Evolutionary conservation across 768 basidiomycete genomes (phyloP), one percentile per base, ranked within the genome.

Genomic region (Termitomyces sp.): DNA sequence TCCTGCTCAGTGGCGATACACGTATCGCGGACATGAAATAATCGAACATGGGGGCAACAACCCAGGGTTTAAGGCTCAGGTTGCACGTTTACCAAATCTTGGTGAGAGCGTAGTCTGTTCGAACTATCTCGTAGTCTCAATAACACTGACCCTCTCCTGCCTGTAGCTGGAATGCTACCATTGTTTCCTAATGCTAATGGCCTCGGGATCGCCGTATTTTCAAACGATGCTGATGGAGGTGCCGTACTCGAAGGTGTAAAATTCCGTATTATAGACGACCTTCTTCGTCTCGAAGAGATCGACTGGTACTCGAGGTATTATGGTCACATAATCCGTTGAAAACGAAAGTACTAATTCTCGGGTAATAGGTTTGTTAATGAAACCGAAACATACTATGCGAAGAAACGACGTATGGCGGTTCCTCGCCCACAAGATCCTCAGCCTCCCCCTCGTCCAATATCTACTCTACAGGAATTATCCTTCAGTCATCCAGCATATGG

Each of bases 41-140:
- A 71, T 80, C 42, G 77, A 79, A 56, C 78, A 80, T 61, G 76
- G 75, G 3, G 77, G 79, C 2, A 70, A 65, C 48, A 74, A 75
- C 58, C 75, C 76, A 2, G 77, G 77, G 2, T 78, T 67, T 57
- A 67, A 67, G 45, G 67, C 64, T 9, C 67, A 66, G 36, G 59
- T 64, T 22, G 63, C 65, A 15, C 56, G 65, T 20, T 58, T 65
- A n/a, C 60, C 60, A 5, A 59, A 63, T 27, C 60, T 63, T 13
- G 52, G 62, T 62, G 27, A 48, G 60, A 22, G 30, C 1, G 18
- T 6, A 27, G 24, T n/a, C 51, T 27, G 15, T 39, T 24, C 1
- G 16, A 51, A 8, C 16, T 6, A 53, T n/a, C 18, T 53, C 36
- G 41, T 3, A 27, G 4, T 22, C 4, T 6, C 18, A 2, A 18